Percentiles rank a stretch among this genome's conserved stretches.
Evolutionary conservation across 2,329 filamentous ascomycete species (phyloP).

Genomic region (Penicillium oxalicum): DNA sequence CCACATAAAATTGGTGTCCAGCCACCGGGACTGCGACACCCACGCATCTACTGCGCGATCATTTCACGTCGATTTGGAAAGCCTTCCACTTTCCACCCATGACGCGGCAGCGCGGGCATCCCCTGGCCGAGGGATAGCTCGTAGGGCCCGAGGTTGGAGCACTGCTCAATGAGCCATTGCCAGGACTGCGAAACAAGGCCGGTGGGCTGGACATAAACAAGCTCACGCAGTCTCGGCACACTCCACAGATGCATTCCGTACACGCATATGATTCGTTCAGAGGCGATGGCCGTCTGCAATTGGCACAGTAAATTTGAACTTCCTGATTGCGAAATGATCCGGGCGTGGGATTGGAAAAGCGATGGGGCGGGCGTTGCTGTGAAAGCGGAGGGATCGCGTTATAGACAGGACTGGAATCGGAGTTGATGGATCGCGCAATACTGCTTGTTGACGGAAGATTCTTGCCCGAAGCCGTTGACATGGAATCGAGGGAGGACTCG

Average conservation of each 20-base stretch:
- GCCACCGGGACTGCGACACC: background rate
- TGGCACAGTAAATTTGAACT: slow-evolving; percentile 88
- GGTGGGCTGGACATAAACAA: slow-evolving; percentile 41
- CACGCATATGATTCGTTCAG: slow-evolving; percentile 86
- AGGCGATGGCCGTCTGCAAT: slow-evolving; percentile 69
- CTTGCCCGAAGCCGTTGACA: slow-evolving; percentile 49
- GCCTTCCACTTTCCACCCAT: slow-evolving; percentile 45
- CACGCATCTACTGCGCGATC: slow-evolving; percentile 8
- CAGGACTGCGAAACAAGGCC: slow-evolving; percentile 32
- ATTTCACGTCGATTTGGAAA: slow-evolving; percentile 45
- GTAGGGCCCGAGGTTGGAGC: slow-evolving; percentile 25
- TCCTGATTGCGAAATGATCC: slow-evolving; percentile 40
- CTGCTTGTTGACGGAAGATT: slow-evolving; percentile 63
- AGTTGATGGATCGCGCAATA: slow-evolving; percentile 64
- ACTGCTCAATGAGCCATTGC: slow-evolving; percentile 19
- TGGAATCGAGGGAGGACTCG: slow-evolving; percentile 64
- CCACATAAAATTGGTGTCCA: background rate
- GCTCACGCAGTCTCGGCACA: slow-evolving; percentile 77
- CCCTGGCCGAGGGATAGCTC: slow-evolving; percentile 35
- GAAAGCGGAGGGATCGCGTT: slow-evolving; percentile 32
- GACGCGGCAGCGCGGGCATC: slow-evolving; percentile 43
- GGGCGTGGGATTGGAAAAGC: slow-evolving; percentile 50
- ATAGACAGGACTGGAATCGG: slow-evolving; percentile 54
- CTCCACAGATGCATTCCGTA: slow-evolving; percentile 90
- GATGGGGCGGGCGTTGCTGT: slow-evolving; percentile 35